Base-by-base conservation (phyloP, 495 filamentous ascomycete genomes). In the Trichodelitschia bisporula region DNA sequence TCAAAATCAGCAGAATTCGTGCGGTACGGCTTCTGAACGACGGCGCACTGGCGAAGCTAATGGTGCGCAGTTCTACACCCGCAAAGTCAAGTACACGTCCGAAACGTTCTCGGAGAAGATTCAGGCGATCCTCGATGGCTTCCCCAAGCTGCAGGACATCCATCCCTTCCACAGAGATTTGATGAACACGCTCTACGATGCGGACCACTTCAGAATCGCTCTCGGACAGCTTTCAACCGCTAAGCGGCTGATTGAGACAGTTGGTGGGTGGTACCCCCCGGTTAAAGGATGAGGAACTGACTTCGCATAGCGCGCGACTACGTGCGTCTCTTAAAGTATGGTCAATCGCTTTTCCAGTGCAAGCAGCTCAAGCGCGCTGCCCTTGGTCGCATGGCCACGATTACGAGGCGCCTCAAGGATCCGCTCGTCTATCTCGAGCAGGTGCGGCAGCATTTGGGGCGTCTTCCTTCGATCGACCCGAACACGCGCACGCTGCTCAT, bases 71-170 rank as follows among this genome's bases (percentile, higher is more conserved):
- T n/a, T 92, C 59, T 92, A 92, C 48, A 91, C 82, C 35, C 66
- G 86, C 48, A 95, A 97, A 55, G 86, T 95, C 62, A 97, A 95
- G 51, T 95, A 76, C 50, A 95, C 86, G n/a, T 71, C 84, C 46
- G 83, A 93, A 54, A 93, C 86, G 25, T 93, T 93, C 53, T 67
- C 69, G 32, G 86, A 97, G 42, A 92, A 95, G 56, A 68, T 97
- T 35, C 69, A 65, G 37, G 59, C 69, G 18, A 91, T 91, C 44
- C 65, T 93, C 35, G 73, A 84, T 50, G 82, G 77, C 43, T 97
- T 97, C 46, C 86, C 86, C 18, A 60, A 80, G n/a, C 58, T 97
- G 19, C 68, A 78, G 39, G 86, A 97, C 45, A 84, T 93, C 49
- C 86, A 97, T 49, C 86, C 86, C 25, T 97, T 97, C 61, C 86